These are phyloP conservation scores for Talaromyces verruculosus DNA, from an alignment of 2,329 filamentous ascomycete species.

Conservation along the genomic window DNA sequence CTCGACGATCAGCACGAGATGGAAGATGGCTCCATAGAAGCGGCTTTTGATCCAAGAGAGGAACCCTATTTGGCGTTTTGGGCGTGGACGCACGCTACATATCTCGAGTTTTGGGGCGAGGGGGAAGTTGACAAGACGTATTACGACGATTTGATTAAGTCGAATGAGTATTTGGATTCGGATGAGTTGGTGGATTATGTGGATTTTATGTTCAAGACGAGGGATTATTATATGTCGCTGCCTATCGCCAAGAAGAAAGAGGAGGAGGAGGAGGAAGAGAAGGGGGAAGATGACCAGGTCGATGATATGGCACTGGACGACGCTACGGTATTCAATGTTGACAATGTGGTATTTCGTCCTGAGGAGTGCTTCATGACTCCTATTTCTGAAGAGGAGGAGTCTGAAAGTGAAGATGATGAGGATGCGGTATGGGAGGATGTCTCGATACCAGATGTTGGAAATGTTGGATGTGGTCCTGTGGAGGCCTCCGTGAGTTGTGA, in stretches of 20 bases:
- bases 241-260: too few relatives aligned
- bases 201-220: constrained; percentile 2
- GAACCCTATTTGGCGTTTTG: not conserved
- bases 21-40: not conserved
- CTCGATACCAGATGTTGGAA: not conserved
- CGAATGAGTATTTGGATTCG: not conserved
- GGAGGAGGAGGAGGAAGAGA: not conserved
- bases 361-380: not conserved
- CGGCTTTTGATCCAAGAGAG: constrained; percentile 1
- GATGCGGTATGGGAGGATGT: not conserved
- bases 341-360: not conserved
- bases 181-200: constrained; percentile 3
- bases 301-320: not conserved
- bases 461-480: not conserved
- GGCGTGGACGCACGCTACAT: not conserved
- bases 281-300: not conserved
- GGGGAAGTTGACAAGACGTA: not conserved
- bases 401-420: not conserved
- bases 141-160: not conserved
- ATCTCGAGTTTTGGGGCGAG: not conserved
- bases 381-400: not conserved
- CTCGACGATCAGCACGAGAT: not conserved
- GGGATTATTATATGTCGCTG: not conserved
- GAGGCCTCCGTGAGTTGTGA: not conserved
- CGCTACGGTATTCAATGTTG: not conserved